Base-by-base conservation (phyloP, 2,329 filamentous ascomycete species). In the Clonostachys sp. region DNA sequence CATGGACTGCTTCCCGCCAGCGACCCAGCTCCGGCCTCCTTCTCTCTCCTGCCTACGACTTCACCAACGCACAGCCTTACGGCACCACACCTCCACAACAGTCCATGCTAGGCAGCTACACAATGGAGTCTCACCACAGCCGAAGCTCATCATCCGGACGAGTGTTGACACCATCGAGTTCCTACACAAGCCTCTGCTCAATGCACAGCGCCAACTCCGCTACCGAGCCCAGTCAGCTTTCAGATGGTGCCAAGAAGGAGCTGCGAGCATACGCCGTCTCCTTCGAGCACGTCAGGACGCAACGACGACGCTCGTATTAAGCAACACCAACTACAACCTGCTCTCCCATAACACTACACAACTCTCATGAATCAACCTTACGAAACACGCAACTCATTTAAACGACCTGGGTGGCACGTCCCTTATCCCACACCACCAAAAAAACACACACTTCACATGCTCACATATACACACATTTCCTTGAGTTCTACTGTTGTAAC, bases 261-360 rank as follows among this genome's bases (percentile, higher is more conserved):
- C 80, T 96, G 35, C 83, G 86, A 61, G 86, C 87, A 55, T 96
- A 96, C 67, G 88, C 89, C 55, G 88, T 86, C 61, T 90, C 87
- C 3, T 96, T 96, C 63, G 91, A 96, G 67, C 87, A 91, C 55
- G 84, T 87, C 49, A 80, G 88, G 51, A 62, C 74, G 47, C 77
- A 80, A 58, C 76, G 79, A 55, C 70, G 79, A 59, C 68, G 83
- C 71, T 77, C 79, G 33, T 73, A 76, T 61, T 82, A 75, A 61
- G 39, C 41, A 17, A 39, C 12, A 30, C 24, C 6, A 30, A 30
- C 24, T 30, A 30, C 24, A 30, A 30, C 24, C 24, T 30, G 9
- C 24, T 30, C 24, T 30, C 24, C 8, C 8, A 30, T 10, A 30
- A 30, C 24, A 30, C 24, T 30, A 30, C 9, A 30, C 24, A 30